Conservation (phyloP, 257 asterid genomes). For the Petrea volubilis region DNA sequence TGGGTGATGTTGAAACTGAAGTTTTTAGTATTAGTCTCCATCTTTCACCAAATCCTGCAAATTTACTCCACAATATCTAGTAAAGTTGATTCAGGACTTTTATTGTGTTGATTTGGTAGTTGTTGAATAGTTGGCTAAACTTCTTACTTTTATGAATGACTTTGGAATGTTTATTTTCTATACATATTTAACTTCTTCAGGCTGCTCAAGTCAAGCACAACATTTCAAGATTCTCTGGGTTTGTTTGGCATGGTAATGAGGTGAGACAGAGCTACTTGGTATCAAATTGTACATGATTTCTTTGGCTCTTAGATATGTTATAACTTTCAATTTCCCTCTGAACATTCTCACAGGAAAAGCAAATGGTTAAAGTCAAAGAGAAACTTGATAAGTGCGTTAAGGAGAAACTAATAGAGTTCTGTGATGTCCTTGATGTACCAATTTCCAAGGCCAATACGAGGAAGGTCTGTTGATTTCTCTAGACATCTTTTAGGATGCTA, state of each 20-base stretch:
- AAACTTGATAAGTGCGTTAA: constrained; percentile 83
- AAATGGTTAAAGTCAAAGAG: constrained; percentile 66
- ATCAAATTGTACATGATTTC: background rate
- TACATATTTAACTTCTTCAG: constrained; percentile 44
- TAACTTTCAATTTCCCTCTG: constrained; percentile 3
- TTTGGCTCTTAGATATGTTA: constrained; percentile 6
- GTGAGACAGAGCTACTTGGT: constrained; percentile 34
- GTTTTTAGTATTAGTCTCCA: constrained; percentile 2
- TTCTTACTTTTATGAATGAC: constrained; percentile 10
- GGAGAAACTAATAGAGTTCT: constrained; percentile 81
- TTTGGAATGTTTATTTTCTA: background rate
- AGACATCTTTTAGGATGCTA: background rate
- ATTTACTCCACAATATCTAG: background rate
- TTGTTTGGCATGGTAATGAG: constrained; percentile 90
- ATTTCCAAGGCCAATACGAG: constrained; percentile 56
- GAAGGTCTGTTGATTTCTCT: constrained; percentile 62
- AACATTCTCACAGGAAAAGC: constrained; percentile 70
- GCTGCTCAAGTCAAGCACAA: constrained; percentile 79
- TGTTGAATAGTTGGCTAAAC: background rate
- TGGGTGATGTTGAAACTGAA: background rate
- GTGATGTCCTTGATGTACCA: constrained; percentile 79
- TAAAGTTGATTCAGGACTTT: background rate
- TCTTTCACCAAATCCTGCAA: constrained; percentile 1
- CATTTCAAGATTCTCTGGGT: constrained; percentile 85
- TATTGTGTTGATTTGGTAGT: background rate